Percentiles rank a stretch among this genome's conserved stretches.
Conservation (phyloP, 140 eudicot genomes). For the Cichorium intybus region DNA sequence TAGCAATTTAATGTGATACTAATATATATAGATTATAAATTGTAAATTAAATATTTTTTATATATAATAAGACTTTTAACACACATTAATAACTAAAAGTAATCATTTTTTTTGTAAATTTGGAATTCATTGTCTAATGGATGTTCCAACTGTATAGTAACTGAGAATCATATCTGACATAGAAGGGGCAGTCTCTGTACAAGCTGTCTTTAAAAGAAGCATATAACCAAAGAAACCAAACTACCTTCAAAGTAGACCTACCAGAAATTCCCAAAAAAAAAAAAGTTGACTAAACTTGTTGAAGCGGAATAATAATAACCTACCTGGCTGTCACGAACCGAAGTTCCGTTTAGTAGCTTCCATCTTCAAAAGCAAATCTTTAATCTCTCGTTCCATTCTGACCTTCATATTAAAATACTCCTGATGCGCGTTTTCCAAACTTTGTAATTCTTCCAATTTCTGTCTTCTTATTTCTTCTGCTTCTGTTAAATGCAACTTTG, state of each 20-base stretch:
- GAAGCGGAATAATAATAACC: slow-evolving; percentile 13
- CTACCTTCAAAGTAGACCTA: slow-evolving; percentile 33
- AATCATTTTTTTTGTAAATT: too few relatives aligned
- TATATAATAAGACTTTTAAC: too few relatives aligned
- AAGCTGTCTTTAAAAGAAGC: slow-evolving; percentile 38
- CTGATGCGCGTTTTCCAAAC: slow-evolving; percentile 68
- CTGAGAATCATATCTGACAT: slow-evolving; percentile 31
- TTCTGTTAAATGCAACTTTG: slow-evolving; percentile 65
- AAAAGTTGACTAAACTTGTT: too few relatives aligned
- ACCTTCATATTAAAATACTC: slow-evolving; percentile 82
- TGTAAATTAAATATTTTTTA: too few relatives aligned
- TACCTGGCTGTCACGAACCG: slow-evolving; percentile 29
- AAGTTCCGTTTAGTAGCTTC: slow-evolving; percentile 87
- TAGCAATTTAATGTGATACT: too few relatives aligned
- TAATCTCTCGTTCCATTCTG: slow-evolving; percentile 88
- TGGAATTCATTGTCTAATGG: too few relatives aligned
- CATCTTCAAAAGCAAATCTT: slow-evolving; percentile 82
- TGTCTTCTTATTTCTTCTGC: slow-evolving; percentile 78
- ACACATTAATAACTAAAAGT: too few relatives aligned
- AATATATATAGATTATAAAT: too few relatives aligned
- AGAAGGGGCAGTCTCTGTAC: slow-evolving; percentile 37
- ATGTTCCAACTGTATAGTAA: slow-evolving; percentile 16
- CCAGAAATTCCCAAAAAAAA: slow-evolving; percentile 14
- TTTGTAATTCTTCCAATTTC: slow-evolving; percentile 67
- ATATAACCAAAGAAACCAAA: slow-evolving; percentile 2